Conservation (phyloP, 768 basidiomycete species). For the Mycena maculata region DNA sequence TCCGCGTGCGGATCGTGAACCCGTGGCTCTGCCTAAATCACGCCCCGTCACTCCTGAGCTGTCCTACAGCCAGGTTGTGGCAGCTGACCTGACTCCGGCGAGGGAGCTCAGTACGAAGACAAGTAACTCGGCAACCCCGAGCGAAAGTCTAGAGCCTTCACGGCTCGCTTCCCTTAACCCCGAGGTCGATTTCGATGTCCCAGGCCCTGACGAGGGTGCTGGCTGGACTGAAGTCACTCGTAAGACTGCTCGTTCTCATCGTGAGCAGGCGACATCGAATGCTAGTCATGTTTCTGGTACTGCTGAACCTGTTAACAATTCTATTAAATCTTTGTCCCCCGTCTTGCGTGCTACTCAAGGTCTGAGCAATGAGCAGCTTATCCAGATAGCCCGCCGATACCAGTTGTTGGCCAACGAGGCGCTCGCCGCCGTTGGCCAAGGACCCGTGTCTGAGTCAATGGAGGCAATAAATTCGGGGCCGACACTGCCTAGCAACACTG, state of each 20-base stretch:
- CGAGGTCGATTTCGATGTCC: background rate
- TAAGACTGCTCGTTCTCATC: slow-evolving; percentile 9
- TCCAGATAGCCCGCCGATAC: background rate
- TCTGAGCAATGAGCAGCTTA: background rate
- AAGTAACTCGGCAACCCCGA: background rate
- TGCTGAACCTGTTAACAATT: background rate
- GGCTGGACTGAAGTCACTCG: background rate
- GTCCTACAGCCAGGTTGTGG: background rate
- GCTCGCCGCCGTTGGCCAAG: background rate
- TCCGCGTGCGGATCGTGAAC: background rate
- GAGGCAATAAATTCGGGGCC: too few species aligned
- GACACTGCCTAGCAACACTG: too few species aligned
- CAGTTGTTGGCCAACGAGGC: background rate
- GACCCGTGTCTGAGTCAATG: background rate
- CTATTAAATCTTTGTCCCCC: background rate
- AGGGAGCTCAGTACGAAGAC: background rate
- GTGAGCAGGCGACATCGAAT: background rate
- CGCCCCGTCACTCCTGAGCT: background rate
- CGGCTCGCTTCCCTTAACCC: background rate
- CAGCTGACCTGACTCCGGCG: background rate
- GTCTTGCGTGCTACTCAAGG: background rate
- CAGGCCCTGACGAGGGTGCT: background rate
- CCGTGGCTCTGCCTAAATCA: background rate
- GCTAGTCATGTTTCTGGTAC: background rate
- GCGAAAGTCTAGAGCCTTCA: background rate